A percentile compares a stretch with the other conserved stretches of the same genome.
These are phyloP conservation scores for Fusarium graminum DNA, from an alignment of 2,329 filamentous ascomycete species.

Conservation along the genomic window DNA sequence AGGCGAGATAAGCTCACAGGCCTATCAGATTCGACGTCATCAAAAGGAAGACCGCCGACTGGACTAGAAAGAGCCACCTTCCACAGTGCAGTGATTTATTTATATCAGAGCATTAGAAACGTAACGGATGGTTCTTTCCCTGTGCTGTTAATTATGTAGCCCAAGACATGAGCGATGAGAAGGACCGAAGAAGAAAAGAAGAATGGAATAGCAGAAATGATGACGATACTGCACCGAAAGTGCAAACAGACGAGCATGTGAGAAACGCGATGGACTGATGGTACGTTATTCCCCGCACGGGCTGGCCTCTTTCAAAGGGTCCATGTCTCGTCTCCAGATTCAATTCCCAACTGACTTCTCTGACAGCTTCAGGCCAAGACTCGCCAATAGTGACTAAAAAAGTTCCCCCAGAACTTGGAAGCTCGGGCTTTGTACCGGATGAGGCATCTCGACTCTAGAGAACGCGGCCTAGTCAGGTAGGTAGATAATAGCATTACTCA, in stretches of 20 bases:
- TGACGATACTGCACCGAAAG: slow-evolving; percentile 8
- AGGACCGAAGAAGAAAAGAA: slow-evolving; percentile 20
- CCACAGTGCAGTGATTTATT: slow-evolving; percentile 13
- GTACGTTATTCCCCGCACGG: slow-evolving; percentile 24
- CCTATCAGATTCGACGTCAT: slow-evolving; percentile 67
- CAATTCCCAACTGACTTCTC: slow-evolving; percentile 32
- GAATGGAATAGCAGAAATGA: slow-evolving; percentile 21
- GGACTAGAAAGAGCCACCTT: slow-evolving; percentile 31
- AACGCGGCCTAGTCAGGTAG: not conserved
- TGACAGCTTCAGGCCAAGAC: slow-evolving; percentile 37
- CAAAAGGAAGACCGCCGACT: slow-evolving; percentile 47
- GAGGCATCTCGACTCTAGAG: slow-evolving; percentile 31
- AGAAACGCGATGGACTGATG: slow-evolving; percentile 7
- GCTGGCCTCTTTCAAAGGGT: slow-evolving; percentile 19
- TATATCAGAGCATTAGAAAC: slow-evolving; percentile 19
- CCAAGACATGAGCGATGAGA: not conserved
- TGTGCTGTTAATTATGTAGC: slow-evolving; percentile 12
- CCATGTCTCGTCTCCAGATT: slow-evolving; percentile 33
- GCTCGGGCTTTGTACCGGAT: slow-evolving; percentile 39
- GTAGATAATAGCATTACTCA: not conserved
- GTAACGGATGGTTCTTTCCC: slow-evolving; percentile 1
- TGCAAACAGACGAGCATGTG: slow-evolving; percentile 44
- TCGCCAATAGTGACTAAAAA: slow-evolving; percentile 24
- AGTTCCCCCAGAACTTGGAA: slow-evolving; percentile 21
- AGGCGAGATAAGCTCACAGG: slow-evolving; percentile 66